Percentiles rank a stretch among this genome's conserved stretches.
Conservation (phyloP, 257 asterid genomes). For the Marsdenia floribunda region DNA sequence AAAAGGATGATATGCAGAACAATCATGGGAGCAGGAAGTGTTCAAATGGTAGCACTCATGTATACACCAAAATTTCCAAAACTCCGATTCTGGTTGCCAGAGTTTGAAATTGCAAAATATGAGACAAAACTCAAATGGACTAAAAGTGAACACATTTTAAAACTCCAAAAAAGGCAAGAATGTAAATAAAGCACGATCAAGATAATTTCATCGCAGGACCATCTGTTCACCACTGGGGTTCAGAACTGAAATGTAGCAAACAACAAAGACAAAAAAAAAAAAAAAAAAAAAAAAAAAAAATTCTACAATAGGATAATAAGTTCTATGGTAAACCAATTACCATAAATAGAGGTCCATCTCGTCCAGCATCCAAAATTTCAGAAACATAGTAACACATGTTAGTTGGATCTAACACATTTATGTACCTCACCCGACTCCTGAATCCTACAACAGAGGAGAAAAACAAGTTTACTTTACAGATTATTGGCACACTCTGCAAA, state of each 20-base stretch:
- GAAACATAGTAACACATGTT: constrained; percentile 72
- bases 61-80: neutral
- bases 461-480: neutral
- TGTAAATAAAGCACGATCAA: neutral
- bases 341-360: constrained; percentile 77
- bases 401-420: constrained; percentile 69
- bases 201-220: neutral
- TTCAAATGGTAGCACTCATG: too few species aligned
- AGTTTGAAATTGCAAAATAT: neutral
- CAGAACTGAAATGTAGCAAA: neutral
- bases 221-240: neutral
- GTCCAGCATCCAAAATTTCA: constrained; percentile 77
- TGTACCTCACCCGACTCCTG: constrained; percentile 80
- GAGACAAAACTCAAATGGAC: neutral
- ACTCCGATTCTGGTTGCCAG: neutral
- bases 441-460: constrained; percentile 57
- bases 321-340: constrained; percentile 30
- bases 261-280: neutral
- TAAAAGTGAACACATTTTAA: neutral
- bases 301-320: neutral
- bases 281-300: neutral
- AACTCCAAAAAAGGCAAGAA: neutral
- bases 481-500: neutral
- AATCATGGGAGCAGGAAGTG: neutral
- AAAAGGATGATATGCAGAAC: neutral